phyloP scores from a whole-genome alignment of 345 rosid genomes.

The Eucalyptus sideroxylon region DNA sequence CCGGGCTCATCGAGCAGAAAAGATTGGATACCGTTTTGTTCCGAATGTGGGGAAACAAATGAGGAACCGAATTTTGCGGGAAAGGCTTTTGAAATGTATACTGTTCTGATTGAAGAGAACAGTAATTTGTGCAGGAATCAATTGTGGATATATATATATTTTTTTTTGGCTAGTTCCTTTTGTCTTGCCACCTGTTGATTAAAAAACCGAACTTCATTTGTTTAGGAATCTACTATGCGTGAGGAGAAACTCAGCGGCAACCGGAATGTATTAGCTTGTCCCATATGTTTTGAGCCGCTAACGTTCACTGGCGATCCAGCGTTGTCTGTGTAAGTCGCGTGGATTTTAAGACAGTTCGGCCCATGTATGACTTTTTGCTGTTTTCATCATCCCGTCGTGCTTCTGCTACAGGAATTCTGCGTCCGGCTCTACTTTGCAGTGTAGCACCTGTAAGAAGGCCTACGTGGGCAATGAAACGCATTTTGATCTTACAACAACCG shows the following conservation, averaged over 20 bases:
- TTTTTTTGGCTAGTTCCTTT: not conserved
- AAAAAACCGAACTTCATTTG: not conserved
- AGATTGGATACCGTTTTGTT: not conserved
- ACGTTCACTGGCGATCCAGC: conserved; percentile 9
- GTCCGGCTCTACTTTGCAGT: conserved; percentile 28
- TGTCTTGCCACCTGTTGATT: not conserved
- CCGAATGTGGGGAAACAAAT: not conserved
- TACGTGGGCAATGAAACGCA: conserved; percentile 47
- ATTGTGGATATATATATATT: not conserved
- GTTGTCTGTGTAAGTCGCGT: conserved; percentile 30
- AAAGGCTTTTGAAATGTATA: no score
- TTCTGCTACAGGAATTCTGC: conserved; percentile 24
- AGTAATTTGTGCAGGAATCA: no score
- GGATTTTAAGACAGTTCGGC: not conserved
- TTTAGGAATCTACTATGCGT: conserved; percentile 14
- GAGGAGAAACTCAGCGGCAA: conserved; percentile 5
- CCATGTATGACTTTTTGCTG: not conserved
- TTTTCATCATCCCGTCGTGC: not conserved
- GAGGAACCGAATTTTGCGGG: not conserved
- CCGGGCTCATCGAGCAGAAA: not conserved
- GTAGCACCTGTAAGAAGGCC: conserved; percentile 51
- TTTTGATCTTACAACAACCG: conserved; percentile 26
- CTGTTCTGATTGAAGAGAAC: no score
- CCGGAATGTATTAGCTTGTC: conserved; percentile 55
- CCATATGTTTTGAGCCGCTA: conserved; percentile 54